A percentile compares a stretch with the other conserved stretches of the same genome.
phyloP scores from a whole-genome alignment of 2,329 filamentous ascomycete species.

The Alternaria metachromatica region DNA sequence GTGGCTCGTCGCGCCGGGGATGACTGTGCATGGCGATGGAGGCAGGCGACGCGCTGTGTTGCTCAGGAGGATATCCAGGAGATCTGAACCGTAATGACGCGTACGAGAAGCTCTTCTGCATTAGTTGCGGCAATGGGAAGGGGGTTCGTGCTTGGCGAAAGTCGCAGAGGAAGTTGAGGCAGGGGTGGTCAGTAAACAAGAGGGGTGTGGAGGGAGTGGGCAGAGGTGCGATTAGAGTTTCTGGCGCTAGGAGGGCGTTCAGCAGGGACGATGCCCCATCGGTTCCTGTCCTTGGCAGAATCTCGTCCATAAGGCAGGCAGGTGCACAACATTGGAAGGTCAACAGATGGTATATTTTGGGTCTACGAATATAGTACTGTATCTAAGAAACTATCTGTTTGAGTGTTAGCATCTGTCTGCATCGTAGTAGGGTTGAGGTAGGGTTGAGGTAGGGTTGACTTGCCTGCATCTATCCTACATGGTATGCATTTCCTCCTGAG shows the following conservation, averaged over 20 bases:
- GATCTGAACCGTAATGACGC: not conserved
- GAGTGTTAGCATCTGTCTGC: not conserved
- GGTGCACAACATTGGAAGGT: not conserved
- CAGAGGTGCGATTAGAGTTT: constrained; percentile 26
- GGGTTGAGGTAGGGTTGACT: not conserved
- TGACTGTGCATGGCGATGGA: not conserved
- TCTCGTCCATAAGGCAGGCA: not conserved
- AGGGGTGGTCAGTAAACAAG: not conserved
- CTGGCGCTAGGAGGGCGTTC: constrained; percentile 13
- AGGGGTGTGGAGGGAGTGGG: not conserved
- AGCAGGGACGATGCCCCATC: constrained; percentile 5
- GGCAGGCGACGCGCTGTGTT: not conserved
- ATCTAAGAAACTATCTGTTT: constrained; percentile 4
- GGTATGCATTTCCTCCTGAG: not conserved
- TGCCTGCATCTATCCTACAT: not conserved
- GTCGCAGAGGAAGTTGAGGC: not conserved
- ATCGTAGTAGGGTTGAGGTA: not conserved
- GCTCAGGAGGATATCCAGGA: not conserved
- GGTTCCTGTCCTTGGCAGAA: constrained; percentile 16
- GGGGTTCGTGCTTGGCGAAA: not conserved
- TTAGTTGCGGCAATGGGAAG: not conserved
- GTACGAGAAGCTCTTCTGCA: not conserved
- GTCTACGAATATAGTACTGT: not conserved
- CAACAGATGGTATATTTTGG: not conserved
- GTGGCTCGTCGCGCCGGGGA: not conserved